A percentile compares a stretch with the other conserved stretches of the same genome.
These are phyloP conservation scores for Trifolium subterraneum DNA, from an alignment of 306 rosid species.

Conservation along the genomic window DNA sequence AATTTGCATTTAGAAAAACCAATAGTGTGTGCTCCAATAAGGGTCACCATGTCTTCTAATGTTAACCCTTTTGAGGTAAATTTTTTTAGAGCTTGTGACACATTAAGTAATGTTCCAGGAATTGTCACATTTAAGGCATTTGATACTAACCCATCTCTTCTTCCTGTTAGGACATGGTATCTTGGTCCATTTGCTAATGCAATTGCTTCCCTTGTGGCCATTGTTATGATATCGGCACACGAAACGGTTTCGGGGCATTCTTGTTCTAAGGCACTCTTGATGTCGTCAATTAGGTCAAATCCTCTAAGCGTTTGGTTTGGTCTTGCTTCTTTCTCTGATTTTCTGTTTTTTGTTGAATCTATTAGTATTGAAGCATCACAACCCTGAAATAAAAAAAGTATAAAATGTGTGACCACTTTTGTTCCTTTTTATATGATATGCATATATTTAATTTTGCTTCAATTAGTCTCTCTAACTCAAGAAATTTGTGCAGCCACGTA, in stretches of 20 bases:
- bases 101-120: conserved; percentile 50
- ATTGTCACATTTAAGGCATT: conserved; percentile 34
- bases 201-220: conserved; percentile 60
- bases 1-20: conserved; percentile 58
- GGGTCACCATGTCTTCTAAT: conserved; percentile 59
- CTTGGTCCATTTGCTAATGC: conserved; percentile 51
- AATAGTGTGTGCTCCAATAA: conserved; percentile 66
- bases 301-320: conserved; percentile 52
- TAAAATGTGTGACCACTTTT: neutral
- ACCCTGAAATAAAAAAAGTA: conserved; percentile 43
- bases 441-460: neutral
- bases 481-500: neutral
- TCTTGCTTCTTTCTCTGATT: conserved; percentile 51
- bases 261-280: conserved; percentile 47
- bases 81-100: conserved; percentile 33
- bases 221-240: conserved; percentile 61
- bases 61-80: conserved; percentile 50
- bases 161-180: conserved; percentile 49
- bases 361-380: conserved; percentile 68
- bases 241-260: conserved; percentile 61
- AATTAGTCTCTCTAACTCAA: too few species aligned
- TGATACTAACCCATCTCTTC: conserved; percentile 59
- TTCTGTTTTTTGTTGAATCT: conserved; percentile 32
- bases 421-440: too few species aligned
- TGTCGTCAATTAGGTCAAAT: conserved; percentile 55